These are phyloP conservation scores for Straminergon stramineum DNA, from an alignment of 225 moss, liverwort and hornwort genomes.

Conservation along the genomic window DNA sequence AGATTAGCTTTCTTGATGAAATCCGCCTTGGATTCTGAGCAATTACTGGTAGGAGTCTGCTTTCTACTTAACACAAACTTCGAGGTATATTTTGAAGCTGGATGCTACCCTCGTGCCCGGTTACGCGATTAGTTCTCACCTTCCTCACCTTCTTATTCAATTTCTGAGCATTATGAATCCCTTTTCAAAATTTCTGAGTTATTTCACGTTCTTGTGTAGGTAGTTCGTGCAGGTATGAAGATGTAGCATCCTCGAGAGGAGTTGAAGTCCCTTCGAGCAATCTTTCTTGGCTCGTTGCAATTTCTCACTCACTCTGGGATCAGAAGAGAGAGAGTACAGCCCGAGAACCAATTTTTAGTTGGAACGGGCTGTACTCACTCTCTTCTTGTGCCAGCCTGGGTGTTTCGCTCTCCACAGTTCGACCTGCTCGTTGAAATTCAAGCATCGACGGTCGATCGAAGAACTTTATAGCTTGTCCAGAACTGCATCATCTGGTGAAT, in stretches of 20 bases:
- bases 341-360: constrained; percentile 4
- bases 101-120: not conserved
- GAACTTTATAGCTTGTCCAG: not conserved
- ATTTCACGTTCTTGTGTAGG: not conserved
- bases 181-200: not conserved
- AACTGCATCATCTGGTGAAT: not conserved
- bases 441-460: not conserved
- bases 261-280: not conserved
- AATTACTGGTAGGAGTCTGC: not conserved
- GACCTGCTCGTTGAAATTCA: not conserved
- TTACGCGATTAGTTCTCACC: not conserved
- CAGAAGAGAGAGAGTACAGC: constrained; percentile 75
- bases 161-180: not conserved
- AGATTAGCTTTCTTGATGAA: not conserved
- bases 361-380: constrained; percentile 55
- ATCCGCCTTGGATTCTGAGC: not conserved
- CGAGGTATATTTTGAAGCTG: not conserved
- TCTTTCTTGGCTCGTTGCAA: not conserved
- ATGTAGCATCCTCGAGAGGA: not conserved
- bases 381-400: constrained; percentile 39
- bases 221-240: not conserved
- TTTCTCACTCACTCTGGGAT: constrained; percentile 36
- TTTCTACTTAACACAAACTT: not conserved
- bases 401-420: not conserved
- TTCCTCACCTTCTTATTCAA: not conserved